phyloP scores from a whole-genome alignment of 768 basidiomycete species.

The Tulasnella sp. region DNA sequence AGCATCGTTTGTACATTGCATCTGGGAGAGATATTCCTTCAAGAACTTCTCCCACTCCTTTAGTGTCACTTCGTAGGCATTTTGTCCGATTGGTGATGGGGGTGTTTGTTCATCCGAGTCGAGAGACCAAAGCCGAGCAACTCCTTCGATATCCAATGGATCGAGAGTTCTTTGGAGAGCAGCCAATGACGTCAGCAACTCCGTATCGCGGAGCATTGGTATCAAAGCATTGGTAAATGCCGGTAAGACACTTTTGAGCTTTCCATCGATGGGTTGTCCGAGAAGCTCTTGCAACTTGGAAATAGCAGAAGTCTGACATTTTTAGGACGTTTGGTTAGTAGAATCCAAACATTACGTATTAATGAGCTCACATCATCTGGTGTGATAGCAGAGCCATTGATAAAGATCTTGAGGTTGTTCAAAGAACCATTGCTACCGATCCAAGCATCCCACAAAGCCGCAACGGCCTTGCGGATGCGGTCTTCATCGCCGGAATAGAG shows the following conservation, averaged over 20 bases:
- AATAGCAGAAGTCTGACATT: too few relatives aligned
- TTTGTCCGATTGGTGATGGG: constrained; percentile 16
- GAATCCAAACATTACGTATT: background rate
- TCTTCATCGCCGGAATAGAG: constrained; percentile 57
- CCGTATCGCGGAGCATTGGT: constrained; percentile 36
- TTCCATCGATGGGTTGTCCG: too few relatives aligned
- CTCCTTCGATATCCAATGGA: constrained; percentile 71
- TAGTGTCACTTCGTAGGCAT: constrained; percentile 39
- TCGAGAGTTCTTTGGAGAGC: constrained; percentile 66
- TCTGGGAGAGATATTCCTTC: constrained; percentile 35
- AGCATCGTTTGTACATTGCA: constrained; percentile 20
- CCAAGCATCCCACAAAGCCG: constrained; percentile 65
- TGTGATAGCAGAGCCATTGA: constrained; percentile 43
- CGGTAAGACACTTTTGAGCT: too few relatives aligned
- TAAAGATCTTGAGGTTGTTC: constrained; percentile 79
- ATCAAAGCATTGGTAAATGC: constrained; percentile 40
- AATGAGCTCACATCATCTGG: constrained; percentile 39
- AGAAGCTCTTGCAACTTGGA: too few relatives aligned
- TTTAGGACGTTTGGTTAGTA: background rate
- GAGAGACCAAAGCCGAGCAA: constrained; percentile 29
- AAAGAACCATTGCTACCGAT: constrained; percentile 41
- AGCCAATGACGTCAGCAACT: constrained; percentile 42
- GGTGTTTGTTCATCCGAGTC: constrained; percentile 7
- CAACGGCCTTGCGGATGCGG: constrained; percentile 55
- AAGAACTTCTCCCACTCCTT: constrained; percentile 56